Conservation (phyloP, 202 grass and related monocot species). For the Sporobolus alterniflorus region DNA sequence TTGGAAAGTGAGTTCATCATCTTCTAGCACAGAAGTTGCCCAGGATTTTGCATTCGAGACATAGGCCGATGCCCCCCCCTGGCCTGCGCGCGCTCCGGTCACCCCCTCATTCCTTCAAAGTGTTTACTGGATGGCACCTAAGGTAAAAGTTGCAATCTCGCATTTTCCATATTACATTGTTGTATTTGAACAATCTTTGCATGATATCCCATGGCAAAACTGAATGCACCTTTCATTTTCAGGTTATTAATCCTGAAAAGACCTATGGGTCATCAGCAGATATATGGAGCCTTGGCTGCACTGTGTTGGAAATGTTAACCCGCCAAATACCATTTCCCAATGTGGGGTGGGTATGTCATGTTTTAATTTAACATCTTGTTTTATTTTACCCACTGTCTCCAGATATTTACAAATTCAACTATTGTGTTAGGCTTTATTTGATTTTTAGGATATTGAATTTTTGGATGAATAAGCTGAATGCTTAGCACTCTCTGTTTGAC, state of each 20-base stretch:
- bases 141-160: slow-evolving; percentile 62
- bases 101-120: too few species aligned
- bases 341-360: slow-evolving; percentile 83
- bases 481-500: slow-evolving; percentile 1
- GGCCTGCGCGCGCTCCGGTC: too few species aligned
- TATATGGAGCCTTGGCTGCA: slow-evolving; percentile 99
- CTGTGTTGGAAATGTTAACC: slow-evolving; percentile 97
- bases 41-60: too few species aligned
- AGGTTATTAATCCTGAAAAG: slow-evolving; percentile 96
- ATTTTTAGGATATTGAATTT: slow-evolving; percentile 19
- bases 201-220: neutral
- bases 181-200: neutral
- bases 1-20: too few species aligned
- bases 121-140: slow-evolving; percentile 99
- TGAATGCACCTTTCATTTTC: slow-evolving; percentile 43
- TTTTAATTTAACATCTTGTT: slow-evolving; percentile 24
- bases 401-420: too few species aligned
- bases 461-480: slow-evolving; percentile 12
- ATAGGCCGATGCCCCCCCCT: too few species aligned
- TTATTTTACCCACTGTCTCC: neutral
- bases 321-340: slow-evolving; percentile 92
- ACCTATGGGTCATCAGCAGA: slow-evolving; percentile 90
- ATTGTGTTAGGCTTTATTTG: slow-evolving; percentile 6
- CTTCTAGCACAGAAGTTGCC: too few species aligned
- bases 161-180: slow-evolving; percentile 1